Conservation (phyloP, 345 rosid genomes). For the Eucalyptus victrix region DNA sequence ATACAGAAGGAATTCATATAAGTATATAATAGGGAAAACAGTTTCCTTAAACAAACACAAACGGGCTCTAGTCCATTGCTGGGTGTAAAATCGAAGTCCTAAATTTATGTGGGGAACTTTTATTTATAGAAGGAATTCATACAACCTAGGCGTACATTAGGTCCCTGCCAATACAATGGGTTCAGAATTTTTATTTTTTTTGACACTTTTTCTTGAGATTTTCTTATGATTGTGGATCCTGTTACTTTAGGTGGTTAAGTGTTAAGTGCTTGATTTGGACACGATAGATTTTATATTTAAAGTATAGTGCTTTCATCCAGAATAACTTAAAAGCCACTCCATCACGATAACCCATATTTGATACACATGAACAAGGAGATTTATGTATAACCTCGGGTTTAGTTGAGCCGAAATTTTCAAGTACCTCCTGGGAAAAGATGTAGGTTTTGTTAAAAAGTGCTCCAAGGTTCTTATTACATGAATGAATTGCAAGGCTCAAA, state of each 20-base stretch:
- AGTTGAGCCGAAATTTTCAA: not conserved
- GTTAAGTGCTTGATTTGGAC: not conserved
- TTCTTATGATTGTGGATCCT: not conserved
- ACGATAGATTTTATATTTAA: too few species aligned
- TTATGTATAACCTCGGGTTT: not conserved
- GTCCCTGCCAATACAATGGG: rapidly evolving
- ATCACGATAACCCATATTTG: not conserved
- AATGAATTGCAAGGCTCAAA: not conserved
- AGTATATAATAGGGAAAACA: not conserved
- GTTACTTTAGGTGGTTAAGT: not conserved
- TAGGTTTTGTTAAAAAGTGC: not conserved
- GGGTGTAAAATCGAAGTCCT: not conserved
- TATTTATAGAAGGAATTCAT: too few species aligned
- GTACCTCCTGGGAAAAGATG: not conserved
- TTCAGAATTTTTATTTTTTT: not conserved
- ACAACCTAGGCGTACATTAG: rapidly evolving
- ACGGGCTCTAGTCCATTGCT: not conserved
- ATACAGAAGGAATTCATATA: not conserved
- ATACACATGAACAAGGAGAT: not conserved
- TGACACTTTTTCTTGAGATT: rapidly evolving
- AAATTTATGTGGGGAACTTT: not conserved
- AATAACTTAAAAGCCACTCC: too few species aligned
- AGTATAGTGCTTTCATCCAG: too few species aligned
- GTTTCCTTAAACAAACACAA: not conserved
- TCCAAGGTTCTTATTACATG: not conserved